Evolutionary conservation across 1,284 basidiomycete species (phyloP), one percentile per base, ranked within the genome.

Genomic region (Pseudozyma pruni): DNA sequence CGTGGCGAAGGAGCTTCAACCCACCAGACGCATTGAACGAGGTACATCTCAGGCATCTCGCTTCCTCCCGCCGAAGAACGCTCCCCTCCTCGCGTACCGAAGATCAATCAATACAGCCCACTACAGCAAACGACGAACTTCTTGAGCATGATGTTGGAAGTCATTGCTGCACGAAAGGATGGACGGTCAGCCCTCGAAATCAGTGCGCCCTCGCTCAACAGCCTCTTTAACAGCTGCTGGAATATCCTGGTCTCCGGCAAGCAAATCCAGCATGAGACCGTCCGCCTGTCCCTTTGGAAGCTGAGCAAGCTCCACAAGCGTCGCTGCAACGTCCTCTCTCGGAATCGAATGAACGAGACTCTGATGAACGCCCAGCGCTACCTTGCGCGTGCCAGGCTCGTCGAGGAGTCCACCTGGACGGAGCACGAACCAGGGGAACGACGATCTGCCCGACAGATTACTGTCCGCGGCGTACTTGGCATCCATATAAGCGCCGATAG

Each of bases 351-450:
- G 57, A 3, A 54, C 53, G 6, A 71, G 50, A 27, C 62, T 70
- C 38, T 56, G 46, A 34, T 70, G 64, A 10, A 50, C 40, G 13
- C 70, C 72, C 11, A 78, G 58, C 6, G 71, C 56, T 17, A 78
- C 72, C 20, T 69, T 70, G 17, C 60, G 67, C 1, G 63, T 69
- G 9, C 60, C 71, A 4, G 70, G 84, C 1, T 86, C 85, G 56
- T 90, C 85, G 0, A 83, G 85, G 14, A 91, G 84, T 0, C 83
- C 83, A 2, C 88, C 88, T 3, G 90, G 90, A 4, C 90, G 87
- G 14, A 92, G 82, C 35, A 91, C 89, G 8, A 88, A 88, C 87
- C 87, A 91, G 40, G 88, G 85, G 83, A 91, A 89, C 0, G 85
- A 78, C 17, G 85, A 86, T 25, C 89, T 86, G 40, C 83, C 77